Base-by-base conservation (phyloP, 371 early-diverging fungal species). In the Actinomucor elegans region DNA sequence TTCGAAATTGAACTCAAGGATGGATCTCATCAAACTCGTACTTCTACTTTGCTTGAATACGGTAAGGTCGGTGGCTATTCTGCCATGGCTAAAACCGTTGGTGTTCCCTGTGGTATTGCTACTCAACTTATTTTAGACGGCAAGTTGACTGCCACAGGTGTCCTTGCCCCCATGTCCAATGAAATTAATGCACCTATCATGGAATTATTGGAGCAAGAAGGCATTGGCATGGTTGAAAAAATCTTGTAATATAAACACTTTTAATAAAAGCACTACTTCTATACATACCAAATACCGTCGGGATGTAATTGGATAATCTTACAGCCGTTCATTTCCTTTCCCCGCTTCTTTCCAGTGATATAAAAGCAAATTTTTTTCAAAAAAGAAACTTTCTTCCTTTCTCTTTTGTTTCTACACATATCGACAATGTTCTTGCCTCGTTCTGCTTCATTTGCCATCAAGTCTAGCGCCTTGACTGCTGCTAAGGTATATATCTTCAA, bases 81-180 rank as follows among this genome's bases (percentile, higher is more conserved):
- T 38, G 96, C 98, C 35, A 99, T 99, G 99, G 97, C 99, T 35
- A 93, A 84, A 61, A 93, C 97, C n/a, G 99, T 99, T 26, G 98
- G 98, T 57, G 84, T 93, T 34, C 99, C 99, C 34, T 95, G 95
- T 55, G 99, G 94, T 66, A 94, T 99, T 70, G 96, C 94, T 24
- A 84, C 89, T 8, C 92, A 97, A 69, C 75, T 97, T 61, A 77
- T 98, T 6, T 75, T 98, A 60, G 89, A 95, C 59, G 93, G 94
- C 42, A 75, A 84, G 66, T 70, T 88, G 61, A 82, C 71, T 44
- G 74, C 77, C 42, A 81, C 68, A 42, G 99, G 99, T 63, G 90
- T 98, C 17, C 60, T 97, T 57, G 96, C 94, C n/a, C 99, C 99
- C 35, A 94, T 96, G 89, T 72, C 86, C 3, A 61, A 78, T 20